Percentiles rank a stretch among this genome's conserved stretches.
phyloP scores from a whole-genome alignment of 1,139 yeast species.

The Blastobotrys indianensis region DNA sequence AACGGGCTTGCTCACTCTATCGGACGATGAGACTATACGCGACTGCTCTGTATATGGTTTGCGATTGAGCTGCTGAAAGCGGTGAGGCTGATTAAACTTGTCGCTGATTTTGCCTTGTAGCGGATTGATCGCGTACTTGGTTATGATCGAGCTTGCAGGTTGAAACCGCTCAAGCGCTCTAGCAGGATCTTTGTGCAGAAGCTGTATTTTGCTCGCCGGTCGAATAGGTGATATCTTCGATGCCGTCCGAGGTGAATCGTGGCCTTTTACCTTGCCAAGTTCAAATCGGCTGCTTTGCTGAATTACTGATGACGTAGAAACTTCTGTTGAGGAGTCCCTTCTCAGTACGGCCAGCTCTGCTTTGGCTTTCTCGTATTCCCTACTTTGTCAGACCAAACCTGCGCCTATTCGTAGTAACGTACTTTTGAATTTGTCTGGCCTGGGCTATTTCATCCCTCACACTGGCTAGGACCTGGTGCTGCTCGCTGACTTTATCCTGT shows the following conservation, averaged over 20 bases:
- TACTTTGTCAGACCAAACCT: too few species aligned
- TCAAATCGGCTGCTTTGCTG: too few species aligned
- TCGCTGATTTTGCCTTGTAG: background rate
- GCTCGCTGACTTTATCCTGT: background rate
- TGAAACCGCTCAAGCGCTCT: constrained; percentile 1
- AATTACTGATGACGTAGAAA: too few species aligned
- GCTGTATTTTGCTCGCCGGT: background rate
- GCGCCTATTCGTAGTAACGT: background rate
- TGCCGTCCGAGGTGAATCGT: too few species aligned
- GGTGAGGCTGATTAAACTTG: background rate
- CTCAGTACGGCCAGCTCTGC: background rate
- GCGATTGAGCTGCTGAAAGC: constrained; percentile 3
- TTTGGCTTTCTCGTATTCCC: background rate
- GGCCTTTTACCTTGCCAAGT: too few species aligned
- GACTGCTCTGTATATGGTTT: constrained; percentile 1
- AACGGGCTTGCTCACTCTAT: too few species aligned
- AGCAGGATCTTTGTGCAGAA: background rate
- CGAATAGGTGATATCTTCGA: background rate
- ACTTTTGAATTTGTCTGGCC: constrained; percentile 3
- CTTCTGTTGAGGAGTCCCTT: too few species aligned
- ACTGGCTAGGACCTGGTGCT: background rate
- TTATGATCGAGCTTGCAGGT: background rate
- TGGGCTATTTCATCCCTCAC: constrained; percentile 2
- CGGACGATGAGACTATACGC: constrained; percentile 1
- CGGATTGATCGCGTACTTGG: background rate